phyloP scores from a whole-genome alignment of 2,329 filamentous ascomycete genomes.

The Xylariaceae sp. region DNA sequence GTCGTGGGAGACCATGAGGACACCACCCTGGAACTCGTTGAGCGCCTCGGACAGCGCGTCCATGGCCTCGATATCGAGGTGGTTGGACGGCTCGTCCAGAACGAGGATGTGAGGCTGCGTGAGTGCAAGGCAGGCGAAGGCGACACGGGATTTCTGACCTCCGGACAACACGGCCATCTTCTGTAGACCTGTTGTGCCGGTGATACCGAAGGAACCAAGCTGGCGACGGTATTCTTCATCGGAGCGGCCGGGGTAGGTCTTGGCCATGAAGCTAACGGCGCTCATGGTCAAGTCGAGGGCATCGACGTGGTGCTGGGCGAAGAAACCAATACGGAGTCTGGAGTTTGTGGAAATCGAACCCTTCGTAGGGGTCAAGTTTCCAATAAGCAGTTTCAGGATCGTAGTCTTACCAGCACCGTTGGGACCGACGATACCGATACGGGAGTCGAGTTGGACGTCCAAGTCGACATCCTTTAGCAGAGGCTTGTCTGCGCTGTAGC shows the following conservation, averaged over 20 bases:
- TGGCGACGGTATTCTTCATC: slow-evolving; percentile 97
- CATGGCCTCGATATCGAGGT: slow-evolving; percentile 99
- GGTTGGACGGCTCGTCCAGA: slow-evolving; percentile 96
- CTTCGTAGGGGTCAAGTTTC: slow-evolving; percentile 67
- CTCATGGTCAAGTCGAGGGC: slow-evolving; percentile 84
- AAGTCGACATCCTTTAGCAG: slow-evolving; percentile 84
- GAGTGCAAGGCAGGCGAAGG: slow-evolving; percentile 91
- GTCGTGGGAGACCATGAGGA: slow-evolving; percentile 98
- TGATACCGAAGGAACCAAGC: slow-evolving; percentile 83
- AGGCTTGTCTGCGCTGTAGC: slow-evolving; percentile 73
- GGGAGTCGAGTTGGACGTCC: slow-evolving; percentile 94
- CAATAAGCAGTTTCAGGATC: slow-evolving; percentile 93
- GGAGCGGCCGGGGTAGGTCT: slow-evolving; percentile 79
- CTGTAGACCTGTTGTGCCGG: slow-evolving; percentile 91
- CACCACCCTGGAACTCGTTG: slow-evolving; percentile 82
- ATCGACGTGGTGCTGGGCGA: slow-evolving; percentile 97
- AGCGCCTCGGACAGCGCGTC: slow-evolving; percentile 85
- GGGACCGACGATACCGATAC: slow-evolving; percentile 97
- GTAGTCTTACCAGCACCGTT: slow-evolving; percentile 99
- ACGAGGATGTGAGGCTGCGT: slow-evolving; percentile 96
- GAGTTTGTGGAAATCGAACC: slow-evolving; percentile 87
- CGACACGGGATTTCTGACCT: slow-evolving; percentile 97
- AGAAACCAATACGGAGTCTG: slow-evolving; percentile 87
- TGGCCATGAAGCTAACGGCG: slow-evolving; percentile 94
- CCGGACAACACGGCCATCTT: slow-evolving; percentile 93